Evolutionary conservation across 2,329 filamentous ascomycete species (phyloP).

Genomic region (Samsoniella hepiali): DNA sequence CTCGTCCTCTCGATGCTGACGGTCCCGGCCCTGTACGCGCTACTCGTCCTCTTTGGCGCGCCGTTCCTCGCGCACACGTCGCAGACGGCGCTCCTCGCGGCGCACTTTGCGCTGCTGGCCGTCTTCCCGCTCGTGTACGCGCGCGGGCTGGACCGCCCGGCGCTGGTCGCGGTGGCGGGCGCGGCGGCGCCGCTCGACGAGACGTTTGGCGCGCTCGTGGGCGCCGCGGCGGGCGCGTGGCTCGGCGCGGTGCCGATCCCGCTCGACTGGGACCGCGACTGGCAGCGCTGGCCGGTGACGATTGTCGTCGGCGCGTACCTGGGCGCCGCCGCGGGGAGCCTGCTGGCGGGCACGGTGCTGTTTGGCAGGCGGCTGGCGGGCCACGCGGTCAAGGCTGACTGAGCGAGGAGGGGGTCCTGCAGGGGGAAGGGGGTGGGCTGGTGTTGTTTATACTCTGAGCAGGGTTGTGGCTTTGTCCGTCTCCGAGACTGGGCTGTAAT

Average conservation of each 20-base stretch:
- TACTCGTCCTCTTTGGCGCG: conserved; percentile 85
- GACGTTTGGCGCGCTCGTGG: conserved; percentile 77
- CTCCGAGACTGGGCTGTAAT: neutral
- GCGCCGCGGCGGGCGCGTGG: conserved; percentile 80
- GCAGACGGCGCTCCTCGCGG: conserved; percentile 76
- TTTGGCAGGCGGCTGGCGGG: conserved; percentile 43
- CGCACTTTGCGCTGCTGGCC: conserved; percentile 76
- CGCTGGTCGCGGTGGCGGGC: conserved; percentile 69
- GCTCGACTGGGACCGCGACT: conserved; percentile 97
- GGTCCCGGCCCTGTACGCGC: conserved; percentile 58
- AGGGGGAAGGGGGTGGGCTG: neutral
- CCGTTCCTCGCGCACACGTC: conserved; percentile 76
- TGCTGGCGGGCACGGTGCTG: conserved; percentile 52
- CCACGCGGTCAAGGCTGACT: conserved; percentile 29
- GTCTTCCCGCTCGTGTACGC: conserved; percentile 81
- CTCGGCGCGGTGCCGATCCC: conserved; percentile 92
- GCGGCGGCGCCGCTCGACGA: conserved; percentile 73
- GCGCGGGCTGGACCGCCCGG: conserved; percentile 69
- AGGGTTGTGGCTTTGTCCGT: neutral
- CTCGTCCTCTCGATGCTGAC: conserved; percentile 64
- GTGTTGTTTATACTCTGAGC: neutral
- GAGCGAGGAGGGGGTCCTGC: neutral
- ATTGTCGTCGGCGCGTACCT: conserved; percentile 79
- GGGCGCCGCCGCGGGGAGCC: conserved; percentile 70
- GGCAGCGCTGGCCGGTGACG: conserved; percentile 97